These are phyloP conservation scores for Mycena chlorophos DNA, from an alignment of 768 basidiomycete genomes.

Conservation along the genomic window DNA sequence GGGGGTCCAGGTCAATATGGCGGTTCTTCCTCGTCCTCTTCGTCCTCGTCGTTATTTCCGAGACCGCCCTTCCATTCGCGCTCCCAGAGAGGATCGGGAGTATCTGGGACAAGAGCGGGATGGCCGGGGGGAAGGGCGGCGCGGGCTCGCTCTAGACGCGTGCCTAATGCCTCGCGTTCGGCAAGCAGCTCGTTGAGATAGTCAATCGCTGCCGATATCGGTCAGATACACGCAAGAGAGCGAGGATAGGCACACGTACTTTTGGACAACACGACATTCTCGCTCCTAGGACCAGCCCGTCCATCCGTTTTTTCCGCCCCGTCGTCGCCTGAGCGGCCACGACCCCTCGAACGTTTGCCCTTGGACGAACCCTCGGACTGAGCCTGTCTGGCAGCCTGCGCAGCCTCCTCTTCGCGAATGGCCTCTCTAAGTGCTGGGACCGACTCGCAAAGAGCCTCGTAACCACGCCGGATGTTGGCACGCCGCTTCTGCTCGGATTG, in stretches of 20 bases:
- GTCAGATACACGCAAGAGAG: slow-evolving; percentile 5
- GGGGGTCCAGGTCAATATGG: slow-evolving; percentile 6
- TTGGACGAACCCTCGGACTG: slow-evolving; percentile 24
- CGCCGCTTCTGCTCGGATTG: slow-evolving; percentile 92
- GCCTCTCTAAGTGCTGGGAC: slow-evolving; percentile 83
- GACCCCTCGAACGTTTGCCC: slow-evolving; percentile 50
- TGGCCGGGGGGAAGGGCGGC: slow-evolving; percentile 59
- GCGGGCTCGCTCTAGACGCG: slow-evolving; percentile 62
- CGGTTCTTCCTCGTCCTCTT: slow-evolving; percentile 47
- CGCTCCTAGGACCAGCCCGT: slow-evolving; percentile 85
- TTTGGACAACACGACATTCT: slow-evolving; percentile 85
- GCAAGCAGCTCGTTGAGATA: slow-evolving; percentile 68
- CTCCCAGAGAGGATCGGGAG: slow-evolving; percentile 64
- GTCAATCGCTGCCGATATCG: slow-evolving; percentile 68
- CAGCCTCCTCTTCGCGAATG: slow-evolving; percentile 73
- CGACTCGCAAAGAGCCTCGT: slow-evolving; percentile 82
- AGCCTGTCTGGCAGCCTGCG: slow-evolving; percentile 27
- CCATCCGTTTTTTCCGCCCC: slow-evolving; percentile 72
- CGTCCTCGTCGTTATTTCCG: slow-evolving; percentile 44
- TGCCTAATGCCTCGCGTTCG: slow-evolving; percentile 56
- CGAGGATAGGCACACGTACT: slow-evolving; percentile 52
- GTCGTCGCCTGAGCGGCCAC: slow-evolving; percentile 36
- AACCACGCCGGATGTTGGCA: slow-evolving; percentile 86
- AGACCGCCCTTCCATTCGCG: slow-evolving; percentile 81
- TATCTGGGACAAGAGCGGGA: slow-evolving; percentile 46